Conservation (phyloP, 176 grass and related monocot genomes). For the Musa schizocarpa region DNA sequence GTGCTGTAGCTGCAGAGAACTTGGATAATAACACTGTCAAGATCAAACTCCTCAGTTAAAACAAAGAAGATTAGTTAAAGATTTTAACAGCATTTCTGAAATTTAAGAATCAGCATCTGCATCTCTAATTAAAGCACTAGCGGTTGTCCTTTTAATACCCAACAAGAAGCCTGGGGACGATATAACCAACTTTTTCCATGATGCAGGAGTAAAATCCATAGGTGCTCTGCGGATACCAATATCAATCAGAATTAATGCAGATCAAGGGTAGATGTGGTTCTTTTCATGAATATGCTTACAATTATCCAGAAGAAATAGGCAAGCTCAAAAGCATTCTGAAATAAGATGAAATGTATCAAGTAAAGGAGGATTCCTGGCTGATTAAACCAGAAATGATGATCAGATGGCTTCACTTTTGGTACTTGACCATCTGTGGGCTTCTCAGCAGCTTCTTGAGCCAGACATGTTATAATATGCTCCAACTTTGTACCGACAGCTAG, state of each 20-base stretch:
- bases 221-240: conserved; percentile 28
- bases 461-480: conserved; percentile 59
- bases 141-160: conserved; percentile 35
- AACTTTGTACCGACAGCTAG: conserved; percentile 75
- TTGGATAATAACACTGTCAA: conserved; percentile 46
- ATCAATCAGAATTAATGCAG: background rate
- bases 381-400: conserved; percentile 73
- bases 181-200: conserved; percentile 49
- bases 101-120: background rate
- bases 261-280: background rate
- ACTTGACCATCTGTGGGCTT: background rate
- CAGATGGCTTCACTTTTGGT: conserved; percentile 46
- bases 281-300: conserved; percentile 31
- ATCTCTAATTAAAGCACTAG: background rate
- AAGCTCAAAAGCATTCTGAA: conserved; percentile 95
- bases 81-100: no score
- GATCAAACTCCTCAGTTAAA: background rate
- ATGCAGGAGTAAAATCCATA: conserved; percentile 80
- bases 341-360: conserved; percentile 88
- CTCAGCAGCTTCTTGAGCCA: conserved; percentile 56
- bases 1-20: conserved; percentile 87
- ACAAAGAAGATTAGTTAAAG: background rate
- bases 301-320: conserved; percentile 71
- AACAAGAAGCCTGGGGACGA: conserved; percentile 54
- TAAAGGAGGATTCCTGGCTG: conserved; percentile 50